A percentile compares a stretch with the other conserved stretches of the same genome.
Evolutionary conservation across 345 rosid genomes (phyloP).

Genomic region (Pistacia vera): DNA sequence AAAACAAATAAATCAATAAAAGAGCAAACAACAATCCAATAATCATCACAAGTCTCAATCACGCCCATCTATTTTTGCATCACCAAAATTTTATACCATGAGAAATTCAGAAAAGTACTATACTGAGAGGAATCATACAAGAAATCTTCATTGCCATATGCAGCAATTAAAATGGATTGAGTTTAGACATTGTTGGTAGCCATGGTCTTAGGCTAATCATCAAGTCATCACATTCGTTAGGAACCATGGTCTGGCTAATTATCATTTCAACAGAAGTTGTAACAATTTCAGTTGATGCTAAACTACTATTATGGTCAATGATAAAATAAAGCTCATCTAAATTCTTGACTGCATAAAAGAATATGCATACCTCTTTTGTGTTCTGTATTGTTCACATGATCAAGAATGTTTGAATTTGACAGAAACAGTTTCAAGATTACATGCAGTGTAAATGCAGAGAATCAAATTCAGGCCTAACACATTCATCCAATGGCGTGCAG

Average conservation of each 20-base stretch:
- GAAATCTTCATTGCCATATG: not conserved
- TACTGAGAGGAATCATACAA: not conserved
- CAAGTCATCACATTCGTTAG: no score
- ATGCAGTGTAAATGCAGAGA: no score
- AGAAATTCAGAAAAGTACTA: not conserved
- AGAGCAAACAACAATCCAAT: not conserved
- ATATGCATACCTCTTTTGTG: no score
- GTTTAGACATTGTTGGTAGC: not conserved
- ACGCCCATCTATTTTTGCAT: not conserved
- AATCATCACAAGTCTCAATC: not conserved
- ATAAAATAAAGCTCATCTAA: no score
- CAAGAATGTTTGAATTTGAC: no score
- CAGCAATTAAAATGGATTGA: slow-evolving; percentile 1
- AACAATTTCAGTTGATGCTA: not conserved
- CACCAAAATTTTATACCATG: not conserved
- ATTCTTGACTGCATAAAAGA: no score
- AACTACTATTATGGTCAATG: not conserved
- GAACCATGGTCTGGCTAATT: not conserved
- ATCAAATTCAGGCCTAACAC: no score
- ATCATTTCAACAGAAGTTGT: not conserved
- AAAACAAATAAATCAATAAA: no score
- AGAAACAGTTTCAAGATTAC: no score
- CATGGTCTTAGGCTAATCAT: not conserved
- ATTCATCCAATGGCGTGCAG: no score
- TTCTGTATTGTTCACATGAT: no score